phyloP scores from a whole-genome alignment of 257 asterid species.

The Ilex aquifolium region DNA sequence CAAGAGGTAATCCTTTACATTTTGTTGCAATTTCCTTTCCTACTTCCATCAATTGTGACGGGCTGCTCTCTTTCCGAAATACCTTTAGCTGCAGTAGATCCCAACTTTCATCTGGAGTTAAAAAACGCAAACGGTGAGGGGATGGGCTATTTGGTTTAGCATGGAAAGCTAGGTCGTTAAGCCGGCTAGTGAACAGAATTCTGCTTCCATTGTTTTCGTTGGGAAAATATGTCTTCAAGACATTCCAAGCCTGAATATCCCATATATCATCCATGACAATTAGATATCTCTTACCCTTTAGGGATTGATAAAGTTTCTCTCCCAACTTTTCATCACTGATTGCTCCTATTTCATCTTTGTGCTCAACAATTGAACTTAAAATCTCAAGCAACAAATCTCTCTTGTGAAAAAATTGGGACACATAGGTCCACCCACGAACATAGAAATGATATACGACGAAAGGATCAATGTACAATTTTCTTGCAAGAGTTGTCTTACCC shows the following conservation, averaged over 20 bases:
- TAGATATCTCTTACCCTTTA: slow-evolving; percentile 22
- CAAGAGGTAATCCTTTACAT: background rate
- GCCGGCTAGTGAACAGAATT: background rate
- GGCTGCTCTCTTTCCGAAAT: background rate
- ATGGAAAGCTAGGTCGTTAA: background rate
- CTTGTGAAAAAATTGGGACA: slow-evolving; percentile 5
- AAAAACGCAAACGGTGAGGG: background rate
- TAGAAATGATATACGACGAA: slow-evolving; percentile 7
- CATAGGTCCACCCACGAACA: slow-evolving; percentile 17
- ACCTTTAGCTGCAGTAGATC: background rate
- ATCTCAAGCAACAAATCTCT: slow-evolving; percentile 7
- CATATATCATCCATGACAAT: slow-evolving; percentile 36
- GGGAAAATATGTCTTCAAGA: background rate
- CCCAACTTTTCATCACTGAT: slow-evolving; percentile 4
- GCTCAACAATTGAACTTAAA: background rate
- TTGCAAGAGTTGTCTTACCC: slow-evolving; percentile 34
- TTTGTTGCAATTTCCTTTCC: background rate
- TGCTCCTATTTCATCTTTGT: background rate
- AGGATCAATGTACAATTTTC: slow-evolving; percentile 11
- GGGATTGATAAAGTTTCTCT: background rate
- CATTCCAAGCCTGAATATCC: slow-evolving; percentile 8
- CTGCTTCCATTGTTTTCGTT: background rate
- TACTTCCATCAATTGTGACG: background rate
- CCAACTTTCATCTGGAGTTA: background rate
- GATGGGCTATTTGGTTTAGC: background rate